Base-by-base conservation (phyloP, 2,329 filamentous ascomycete genomes). In the Sphaerostilbella broomeana region DNA sequence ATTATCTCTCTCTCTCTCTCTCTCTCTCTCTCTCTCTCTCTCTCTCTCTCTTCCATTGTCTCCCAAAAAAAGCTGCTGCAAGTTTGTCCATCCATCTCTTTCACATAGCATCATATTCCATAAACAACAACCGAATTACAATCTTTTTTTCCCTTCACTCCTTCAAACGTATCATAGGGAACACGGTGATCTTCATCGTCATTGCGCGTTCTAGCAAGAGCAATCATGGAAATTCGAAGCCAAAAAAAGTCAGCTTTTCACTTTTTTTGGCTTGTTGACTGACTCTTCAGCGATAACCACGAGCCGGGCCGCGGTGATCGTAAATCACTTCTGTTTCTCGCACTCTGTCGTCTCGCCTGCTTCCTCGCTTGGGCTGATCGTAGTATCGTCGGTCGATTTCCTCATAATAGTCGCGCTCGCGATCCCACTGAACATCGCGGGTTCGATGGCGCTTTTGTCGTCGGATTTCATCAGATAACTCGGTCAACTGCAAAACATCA, bases 401-500 rank as follows among this genome's bases (percentile, higher is more conserved):
- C 27, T 74, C 64, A 37, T 70, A 68, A 48, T 70, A 70, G 28
- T 75, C 68, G 39, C 74, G 69, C 61, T 86, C 80, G 55, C 70
- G 69, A 61, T 86, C 80, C 56, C 70, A 79, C 54, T 74, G 65
- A 25, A 72, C 63, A 12, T 79, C 72, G 32, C 68, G 67, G 24
- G 69, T 64, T 36, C 73, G 68, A 13, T 72, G 62, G 53, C 67
- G 68, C 44, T 75, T 72, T 22, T 64, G 75, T 41, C 76, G 76
- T 24, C 86, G 84, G 55, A 95, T 92, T 15, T 85, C 76, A 46
- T 94, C 84, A 1, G 87, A 86, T 4, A 94, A 61, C 47, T 92
- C 77, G 18, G 94, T 86, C 4, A 97, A 76, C 47, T 83, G 79
- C 29, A 87, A 74, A 32, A 97, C 86, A 50, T 95, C 87, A 57